Evolutionary conservation across 176 grass and related monocot species (phyloP).

Genomic region (Aegilops sharonensis): DNA sequence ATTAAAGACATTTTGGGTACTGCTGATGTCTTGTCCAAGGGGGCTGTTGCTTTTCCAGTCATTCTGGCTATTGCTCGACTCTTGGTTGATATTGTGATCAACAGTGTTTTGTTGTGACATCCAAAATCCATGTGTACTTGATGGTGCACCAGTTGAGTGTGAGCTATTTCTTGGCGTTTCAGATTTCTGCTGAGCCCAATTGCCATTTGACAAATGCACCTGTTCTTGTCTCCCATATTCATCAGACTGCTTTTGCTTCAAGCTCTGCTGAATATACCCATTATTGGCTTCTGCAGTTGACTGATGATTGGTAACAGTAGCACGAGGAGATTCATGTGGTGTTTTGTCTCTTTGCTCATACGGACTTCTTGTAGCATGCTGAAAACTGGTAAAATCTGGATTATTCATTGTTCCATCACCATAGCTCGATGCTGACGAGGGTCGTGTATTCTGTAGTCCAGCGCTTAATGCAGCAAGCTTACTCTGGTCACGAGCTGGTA

Average conservation of each 20-base stretch:
- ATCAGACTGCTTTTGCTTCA: slow-evolving; percentile 61
- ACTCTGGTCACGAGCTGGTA: slow-evolving; percentile 33
- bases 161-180: slow-evolving; percentile 52
- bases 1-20: slow-evolving; percentile 42
- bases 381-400: slow-evolving; percentile 56
- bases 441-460: slow-evolving; percentile 37
- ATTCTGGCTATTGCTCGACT: slow-evolving; percentile 64
- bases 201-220: slow-evolving; percentile 44
- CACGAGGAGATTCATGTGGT: slow-evolving; percentile 34
- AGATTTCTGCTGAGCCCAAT: slow-evolving; percentile 54
- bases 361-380: slow-evolving; percentile 40
- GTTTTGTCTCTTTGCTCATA: slow-evolving; percentile 49
- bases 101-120: slow-evolving; percentile 55
- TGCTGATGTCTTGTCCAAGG: slow-evolving; percentile 47
- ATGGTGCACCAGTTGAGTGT: slow-evolving; percentile 33
- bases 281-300: slow-evolving; percentile 50
- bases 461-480: slow-evolving; percentile 43
- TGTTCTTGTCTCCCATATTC: slow-evolving; percentile 59
- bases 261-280: slow-evolving; percentile 45
- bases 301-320: slow-evolving; percentile 37
- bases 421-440: slow-evolving; percentile 34
- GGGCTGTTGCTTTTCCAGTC: slow-evolving; percentile 57
- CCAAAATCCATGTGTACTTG: slow-evolving; percentile 61
- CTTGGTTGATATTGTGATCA: slow-evolving; percentile 52
- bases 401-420: slow-evolving; percentile 49